Evolutionary conservation across 306 rosid species (phyloP).

Genomic region (Erythrophleum fordii): DNA sequence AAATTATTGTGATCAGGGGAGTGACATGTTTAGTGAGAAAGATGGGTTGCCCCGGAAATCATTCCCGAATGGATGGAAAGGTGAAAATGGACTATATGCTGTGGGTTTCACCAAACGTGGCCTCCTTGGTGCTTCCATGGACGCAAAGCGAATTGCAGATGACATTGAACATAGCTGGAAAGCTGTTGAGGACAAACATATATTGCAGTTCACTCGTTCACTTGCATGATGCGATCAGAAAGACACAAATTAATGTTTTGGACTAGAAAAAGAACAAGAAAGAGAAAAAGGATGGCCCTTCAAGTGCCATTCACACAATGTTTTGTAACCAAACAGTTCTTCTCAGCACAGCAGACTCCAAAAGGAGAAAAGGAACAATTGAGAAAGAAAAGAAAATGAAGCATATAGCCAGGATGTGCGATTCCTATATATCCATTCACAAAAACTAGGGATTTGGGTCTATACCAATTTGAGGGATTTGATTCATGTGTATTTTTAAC

Average conservation of each 20-base stretch:
- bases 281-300: constrained; percentile 4
- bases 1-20: constrained; percentile 51
- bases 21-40: constrained; percentile 67
- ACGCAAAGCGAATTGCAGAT: constrained; percentile 77
- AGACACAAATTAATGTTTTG: constrained; percentile 10
- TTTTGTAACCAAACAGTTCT: constrained; percentile 1
- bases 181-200: constrained; percentile 45
- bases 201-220: constrained; percentile 39
- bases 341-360: constrained; percentile 18
- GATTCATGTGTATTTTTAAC: constrained; percentile 20
- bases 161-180: constrained; percentile 70
- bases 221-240: constrained; percentile 38
- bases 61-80: constrained; percentile 90
- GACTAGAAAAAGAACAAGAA: constrained; percentile 10
- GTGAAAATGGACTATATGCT: constrained; percentile 70
- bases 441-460: constrained; percentile 32
- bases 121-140: constrained; percentile 76
- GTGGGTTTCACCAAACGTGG: constrained; percentile 92
- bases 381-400: constrained; percentile 2
- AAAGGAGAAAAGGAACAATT: constrained; percentile 36
- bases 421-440: constrained; percentile 37
- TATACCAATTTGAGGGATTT: constrained; percentile 14
- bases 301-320: constrained; percentile 38
- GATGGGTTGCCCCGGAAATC: constrained; percentile 70
- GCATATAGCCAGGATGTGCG: constrained; percentile 30